phyloP scores from a whole-genome alignment of 2,329 filamentous ascomycete species.

The Sarocladium strictum region DNA sequence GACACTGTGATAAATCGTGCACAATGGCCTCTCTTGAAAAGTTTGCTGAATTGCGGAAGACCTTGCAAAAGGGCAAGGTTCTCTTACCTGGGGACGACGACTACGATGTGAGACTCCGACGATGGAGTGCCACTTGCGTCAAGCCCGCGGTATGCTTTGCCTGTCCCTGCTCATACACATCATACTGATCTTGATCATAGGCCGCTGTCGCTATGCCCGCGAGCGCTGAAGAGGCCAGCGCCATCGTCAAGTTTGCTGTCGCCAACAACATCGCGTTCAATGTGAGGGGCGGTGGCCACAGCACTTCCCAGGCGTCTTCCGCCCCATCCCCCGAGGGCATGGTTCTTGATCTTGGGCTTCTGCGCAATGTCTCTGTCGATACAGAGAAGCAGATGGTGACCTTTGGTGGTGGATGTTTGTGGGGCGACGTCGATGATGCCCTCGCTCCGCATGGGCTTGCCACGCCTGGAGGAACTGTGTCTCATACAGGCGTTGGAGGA shows the following conservation, averaged over 20 bases:
- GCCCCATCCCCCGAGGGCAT: slow-evolving; percentile 42
- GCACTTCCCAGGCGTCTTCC: slow-evolving; percentile 40
- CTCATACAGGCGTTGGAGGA: slow-evolving; percentile 56
- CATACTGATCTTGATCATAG: slow-evolving; percentile 17
- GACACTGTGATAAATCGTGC: neutral
- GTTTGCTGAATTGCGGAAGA: neutral
- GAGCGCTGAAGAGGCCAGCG: slow-evolving; percentile 32
- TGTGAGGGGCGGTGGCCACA: slow-evolving; percentile 51
- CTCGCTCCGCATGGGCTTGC: slow-evolving; percentile 45
- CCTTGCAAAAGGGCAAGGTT: neutral
- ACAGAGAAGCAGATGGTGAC: slow-evolving; percentile 35
- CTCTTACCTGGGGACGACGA: slow-evolving; percentile 8
- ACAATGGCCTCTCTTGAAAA: neutral
- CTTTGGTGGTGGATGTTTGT: slow-evolving; percentile 45
- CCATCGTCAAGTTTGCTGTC: slow-evolving; percentile 37
- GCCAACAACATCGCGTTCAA: slow-evolving; percentile 41
- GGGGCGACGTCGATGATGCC: slow-evolving; percentile 48
- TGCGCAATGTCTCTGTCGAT: slow-evolving; percentile 45
- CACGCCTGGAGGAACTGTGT: slow-evolving; percentile 56
- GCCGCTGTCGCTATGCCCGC: slow-evolving; percentile 38
- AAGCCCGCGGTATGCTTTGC: slow-evolving; percentile 9
- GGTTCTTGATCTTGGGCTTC: slow-evolving; percentile 47
- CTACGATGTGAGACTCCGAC: neutral
- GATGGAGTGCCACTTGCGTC: slow-evolving; percentile 10
- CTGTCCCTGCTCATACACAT: neutral